A percentile compares a stretch with the other conserved stretches of the same genome.
Conservation (phyloP, 1,139 yeast species). For the Scheffersomyces illinoinensis region DNA sequence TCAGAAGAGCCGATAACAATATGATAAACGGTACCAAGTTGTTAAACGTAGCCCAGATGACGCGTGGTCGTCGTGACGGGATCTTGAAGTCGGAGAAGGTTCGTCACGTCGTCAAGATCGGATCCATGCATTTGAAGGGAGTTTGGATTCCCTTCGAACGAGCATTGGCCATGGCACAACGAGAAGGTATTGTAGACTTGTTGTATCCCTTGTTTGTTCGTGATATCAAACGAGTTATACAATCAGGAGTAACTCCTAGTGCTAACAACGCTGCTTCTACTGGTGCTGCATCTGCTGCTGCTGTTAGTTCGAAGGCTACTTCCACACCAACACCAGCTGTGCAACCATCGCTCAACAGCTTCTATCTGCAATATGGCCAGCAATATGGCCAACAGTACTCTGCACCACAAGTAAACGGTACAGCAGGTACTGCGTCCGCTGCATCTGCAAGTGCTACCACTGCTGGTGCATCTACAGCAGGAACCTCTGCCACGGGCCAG, state of each 20-base stretch:
- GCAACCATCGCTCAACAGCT: conserved; percentile 16
- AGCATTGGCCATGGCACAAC: conserved; percentile 86
- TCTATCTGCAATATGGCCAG: conserved; percentile 24
- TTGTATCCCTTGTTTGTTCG: conserved; percentile 87
- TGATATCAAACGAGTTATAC: conserved; percentile 74
- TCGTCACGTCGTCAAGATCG: conserved; percentile 91
- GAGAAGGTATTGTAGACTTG: conserved; percentile 83
- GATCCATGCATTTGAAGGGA: conserved; percentile 96
- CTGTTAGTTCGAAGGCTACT: conserved; percentile 12
- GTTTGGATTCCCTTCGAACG: conserved; percentile 98
- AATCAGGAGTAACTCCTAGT: conserved; percentile 48
- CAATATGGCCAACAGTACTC: conserved; percentile 17
- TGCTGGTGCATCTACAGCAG: not conserved
- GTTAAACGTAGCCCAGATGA: conserved; percentile 90
- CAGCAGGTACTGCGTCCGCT: conserved; percentile 12
- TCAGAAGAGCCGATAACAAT: conserved; percentile 87
- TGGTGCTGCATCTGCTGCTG: conserved; percentile 12
- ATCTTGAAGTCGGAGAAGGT: conserved; percentile 85
- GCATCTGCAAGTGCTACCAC: conserved; percentile 3
- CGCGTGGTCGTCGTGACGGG: conserved; percentile 95
- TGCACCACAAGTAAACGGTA: conserved; percentile 12
- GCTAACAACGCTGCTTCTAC: conserved; percentile 11
- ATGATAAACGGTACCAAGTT: conserved; percentile 95
- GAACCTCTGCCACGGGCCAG: conserved; percentile 1
- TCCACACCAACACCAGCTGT: conserved; percentile 12